Conservation (phyloP, 768 basidiomycete species). For the Galerina marginata region DNA sequence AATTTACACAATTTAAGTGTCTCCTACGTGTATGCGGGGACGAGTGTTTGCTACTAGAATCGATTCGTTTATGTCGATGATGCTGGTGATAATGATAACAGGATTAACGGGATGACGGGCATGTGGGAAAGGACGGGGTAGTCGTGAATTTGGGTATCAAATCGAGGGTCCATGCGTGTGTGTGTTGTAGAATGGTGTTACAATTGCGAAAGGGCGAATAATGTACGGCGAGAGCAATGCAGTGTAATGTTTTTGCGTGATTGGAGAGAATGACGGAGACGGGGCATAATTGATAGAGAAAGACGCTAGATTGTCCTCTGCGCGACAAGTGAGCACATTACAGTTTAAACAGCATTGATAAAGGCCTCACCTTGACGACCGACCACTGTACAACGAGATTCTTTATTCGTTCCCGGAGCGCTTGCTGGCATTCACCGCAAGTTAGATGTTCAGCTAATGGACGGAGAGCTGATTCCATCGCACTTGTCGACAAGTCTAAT, state of each 20-base stretch:
- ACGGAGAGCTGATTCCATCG: conserved; percentile 74
- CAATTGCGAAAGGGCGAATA: conserved; percentile 18
- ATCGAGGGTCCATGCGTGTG: conserved; percentile 11
- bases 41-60: conserved; percentile 19
- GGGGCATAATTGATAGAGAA: background rate
- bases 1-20: conserved; percentile 6
- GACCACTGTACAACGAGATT: conserved; percentile 79
- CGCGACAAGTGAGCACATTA: conserved; percentile 6
- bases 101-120: background rate
- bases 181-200: conserved; percentile 19
- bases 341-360: conserved; percentile 1
- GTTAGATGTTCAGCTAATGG: conserved; percentile 72
- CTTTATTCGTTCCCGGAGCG: conserved; percentile 70
- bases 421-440: conserved; percentile 70
- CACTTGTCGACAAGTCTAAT: conserved; percentile 72
- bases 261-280: background rate
- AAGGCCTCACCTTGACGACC: conserved; percentile 64
- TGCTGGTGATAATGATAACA: background rate
- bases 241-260: background rate
- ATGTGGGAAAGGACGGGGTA: background rate
- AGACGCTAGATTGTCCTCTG: conserved; percentile 58
- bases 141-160: conserved; percentile 15
- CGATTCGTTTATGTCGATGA: conserved; percentile 28
- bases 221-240: conserved; percentile 11
- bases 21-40: conserved; percentile 18